phyloP scores from a whole-genome alignment of 1,139 yeast genomes.

The Blastobotrys aristatus region DNA sequence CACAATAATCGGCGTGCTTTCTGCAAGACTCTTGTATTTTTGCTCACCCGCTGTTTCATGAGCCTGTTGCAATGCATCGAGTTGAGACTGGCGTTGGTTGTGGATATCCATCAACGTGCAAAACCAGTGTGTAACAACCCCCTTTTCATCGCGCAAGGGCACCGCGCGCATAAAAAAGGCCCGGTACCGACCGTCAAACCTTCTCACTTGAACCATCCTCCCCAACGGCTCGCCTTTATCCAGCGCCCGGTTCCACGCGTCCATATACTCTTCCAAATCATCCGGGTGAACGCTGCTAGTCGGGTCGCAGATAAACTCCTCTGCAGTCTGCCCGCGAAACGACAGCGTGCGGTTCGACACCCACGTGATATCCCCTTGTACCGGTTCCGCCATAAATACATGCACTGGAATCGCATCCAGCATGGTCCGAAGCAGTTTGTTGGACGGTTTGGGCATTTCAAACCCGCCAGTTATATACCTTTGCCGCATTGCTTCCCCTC shows the following conservation, averaged over 20 bases:
- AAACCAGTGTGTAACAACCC: constrained; percentile 35
- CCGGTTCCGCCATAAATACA: constrained; percentile 33
- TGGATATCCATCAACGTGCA: constrained; percentile 37
- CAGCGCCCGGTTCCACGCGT: constrained; percentile 30
- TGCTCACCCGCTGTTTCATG: constrained; percentile 34
- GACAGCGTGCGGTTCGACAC: constrained; percentile 34
- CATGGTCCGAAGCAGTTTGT: constrained; percentile 30
- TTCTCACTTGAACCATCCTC: constrained; percentile 29
- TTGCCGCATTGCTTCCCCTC: constrained; percentile 1
- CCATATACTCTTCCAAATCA: constrained; percentile 26
- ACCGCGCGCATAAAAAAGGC: constrained; percentile 33
- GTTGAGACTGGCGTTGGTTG: constrained; percentile 33
- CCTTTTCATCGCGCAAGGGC: constrained; percentile 33
- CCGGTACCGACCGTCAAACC: constrained; percentile 34
- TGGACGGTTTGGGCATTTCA: constrained; percentile 23
- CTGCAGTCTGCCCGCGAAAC: constrained; percentile 32
- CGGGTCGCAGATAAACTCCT: constrained; percentile 28
- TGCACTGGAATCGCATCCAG: constrained; percentile 37
- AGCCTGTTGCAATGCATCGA: constrained; percentile 30
- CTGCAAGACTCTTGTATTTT: constrained; percentile 34
- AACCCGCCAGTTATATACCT: constrained; percentile 3
- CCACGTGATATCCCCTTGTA: constrained; percentile 33
- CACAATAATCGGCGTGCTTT: constrained; percentile 35
- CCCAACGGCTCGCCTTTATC: constrained; percentile 32
- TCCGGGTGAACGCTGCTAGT: constrained; percentile 31